Evolutionary conservation across 2,329 filamentous ascomycete genomes (phyloP).

Genomic region (Colletotrichum destructivum): DNA sequence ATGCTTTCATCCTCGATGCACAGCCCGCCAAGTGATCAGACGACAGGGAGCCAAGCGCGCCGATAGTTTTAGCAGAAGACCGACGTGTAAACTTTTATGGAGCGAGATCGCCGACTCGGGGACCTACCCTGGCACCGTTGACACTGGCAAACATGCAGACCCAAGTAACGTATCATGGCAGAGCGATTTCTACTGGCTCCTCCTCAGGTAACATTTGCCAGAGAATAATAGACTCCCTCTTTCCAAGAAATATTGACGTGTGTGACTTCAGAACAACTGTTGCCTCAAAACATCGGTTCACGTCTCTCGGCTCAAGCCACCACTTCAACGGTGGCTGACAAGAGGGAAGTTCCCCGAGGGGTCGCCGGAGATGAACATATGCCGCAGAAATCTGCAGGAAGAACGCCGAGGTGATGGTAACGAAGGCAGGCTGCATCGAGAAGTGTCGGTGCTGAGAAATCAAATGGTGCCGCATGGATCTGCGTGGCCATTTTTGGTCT

Average conservation of each 20-base stretch:
- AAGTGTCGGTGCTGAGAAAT: not conserved
- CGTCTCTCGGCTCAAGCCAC: not conserved
- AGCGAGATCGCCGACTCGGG: not conserved
- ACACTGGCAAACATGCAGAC: not conserved
- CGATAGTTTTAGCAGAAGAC: not conserved
- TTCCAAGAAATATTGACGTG: not conserved
- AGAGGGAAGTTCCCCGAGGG: not conserved
- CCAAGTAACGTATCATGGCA: slow-evolving; percentile 19
- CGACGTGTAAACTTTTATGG: not conserved
- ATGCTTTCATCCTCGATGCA: slow-evolving; percentile 11
- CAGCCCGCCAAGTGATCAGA: not conserved
- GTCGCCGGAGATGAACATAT: not conserved
- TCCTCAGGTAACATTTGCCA: not conserved
- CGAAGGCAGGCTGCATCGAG: slow-evolving; percentile 5
- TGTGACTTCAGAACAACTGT: not conserved
- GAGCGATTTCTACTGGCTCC: not conserved
- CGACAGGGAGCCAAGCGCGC: not conserved
- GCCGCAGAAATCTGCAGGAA: not conserved
- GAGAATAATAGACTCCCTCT: not conserved
- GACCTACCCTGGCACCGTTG: not conserved
- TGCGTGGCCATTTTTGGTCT: slow-evolving; percentile 7
- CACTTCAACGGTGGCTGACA: not conserved
- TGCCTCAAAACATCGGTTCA: not conserved
- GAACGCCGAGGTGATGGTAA: not conserved
- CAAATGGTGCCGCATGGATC: not conserved